Evolutionary conservation across 129 eudicot species (phyloP).

Genomic region (Apium graveolens): DNA sequence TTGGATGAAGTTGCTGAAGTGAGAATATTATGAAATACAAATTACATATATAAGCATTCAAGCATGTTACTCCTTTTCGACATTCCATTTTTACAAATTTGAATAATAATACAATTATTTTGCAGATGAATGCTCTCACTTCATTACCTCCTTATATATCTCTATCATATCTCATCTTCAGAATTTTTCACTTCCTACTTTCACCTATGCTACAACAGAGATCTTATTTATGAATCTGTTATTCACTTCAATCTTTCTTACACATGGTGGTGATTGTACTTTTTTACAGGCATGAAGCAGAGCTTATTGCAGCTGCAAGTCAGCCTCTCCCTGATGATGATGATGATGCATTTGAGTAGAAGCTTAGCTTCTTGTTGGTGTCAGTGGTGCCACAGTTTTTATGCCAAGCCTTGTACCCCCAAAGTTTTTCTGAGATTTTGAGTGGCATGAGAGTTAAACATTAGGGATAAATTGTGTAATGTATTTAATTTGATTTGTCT

Average conservation of each 20-base stretch:
- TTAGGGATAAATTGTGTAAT: not conserved
- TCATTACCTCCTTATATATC: no score
- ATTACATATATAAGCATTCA: no score
- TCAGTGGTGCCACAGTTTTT: not conserved
- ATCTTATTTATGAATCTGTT: not conserved
- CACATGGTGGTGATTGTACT: not conserved
- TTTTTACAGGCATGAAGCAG: not conserved
- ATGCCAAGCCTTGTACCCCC: not conserved
- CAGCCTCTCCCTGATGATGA: constrained; percentile 2
- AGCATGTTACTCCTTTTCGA: no score
- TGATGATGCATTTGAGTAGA: not conserved
- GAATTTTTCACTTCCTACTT: no score
- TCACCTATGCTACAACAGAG: not conserved
- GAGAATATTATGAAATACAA: no score
- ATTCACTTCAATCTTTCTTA: not conserved
- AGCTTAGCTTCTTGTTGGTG: not conserved
- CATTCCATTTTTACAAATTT: no score
- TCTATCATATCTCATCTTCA: not conserved
- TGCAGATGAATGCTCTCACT: no score
- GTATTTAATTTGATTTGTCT: not conserved
- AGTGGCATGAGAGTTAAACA: not conserved
- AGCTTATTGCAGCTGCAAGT: not conserved
- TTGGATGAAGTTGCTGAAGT: no score
- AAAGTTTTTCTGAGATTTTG: not conserved
- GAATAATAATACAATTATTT: no score